Evolutionary conservation across 1,139 yeast genomes (phyloP), one percentile per base, ranked within the genome.

Genomic region (Debaryomyces subglobosus): DNA sequence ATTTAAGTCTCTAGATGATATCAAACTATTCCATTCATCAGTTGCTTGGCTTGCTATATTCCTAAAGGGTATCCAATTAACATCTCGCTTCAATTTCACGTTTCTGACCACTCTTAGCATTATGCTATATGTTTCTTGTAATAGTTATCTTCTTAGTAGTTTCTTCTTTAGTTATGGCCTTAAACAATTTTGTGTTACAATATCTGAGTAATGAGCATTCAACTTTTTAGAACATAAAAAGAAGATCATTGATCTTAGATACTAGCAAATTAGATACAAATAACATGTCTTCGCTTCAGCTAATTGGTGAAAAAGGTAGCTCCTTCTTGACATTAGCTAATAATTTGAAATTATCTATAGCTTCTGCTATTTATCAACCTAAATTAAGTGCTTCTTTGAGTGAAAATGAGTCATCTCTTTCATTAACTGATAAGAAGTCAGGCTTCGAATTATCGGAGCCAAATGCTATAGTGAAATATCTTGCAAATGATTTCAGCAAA

Each of bases 401-500:
- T 34, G 75, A 69, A 38, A 74, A 71, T 44, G 74, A 68, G 45
- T 62, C 70, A 43, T 65, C 65, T 10, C 63, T 75, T 36, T 53
- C 62, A 21, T 68, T 81, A 47, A 60, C 62, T 40, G 69, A 71
- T 56, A 62, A 65, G 54, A 64, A 58, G 58, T 53, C 65, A 32
- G 72, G 65, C 13, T 79, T 85, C 49, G 79, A 77, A 56, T 76
- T 91, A 56, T 71, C 80, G 52, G 96, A 90, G 66, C 80, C 95
- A 30, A 89, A 91, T 64, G 89, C 97, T 21, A 86, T 91, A 51
- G 91, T 89, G 50, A 83, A 86, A 65, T 89, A 81, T 61, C 72
- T 86, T 51, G 71, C 82, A 43, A 68, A 74, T 20, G 82, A 79
- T 55, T 84, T 78, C 52, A 55, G 62, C 5, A 61, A 52, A 52